These are phyloP conservation scores for Eucalyptus globulus DNA, from an alignment of 345 rosid species.

Conservation along the genomic window DNA sequence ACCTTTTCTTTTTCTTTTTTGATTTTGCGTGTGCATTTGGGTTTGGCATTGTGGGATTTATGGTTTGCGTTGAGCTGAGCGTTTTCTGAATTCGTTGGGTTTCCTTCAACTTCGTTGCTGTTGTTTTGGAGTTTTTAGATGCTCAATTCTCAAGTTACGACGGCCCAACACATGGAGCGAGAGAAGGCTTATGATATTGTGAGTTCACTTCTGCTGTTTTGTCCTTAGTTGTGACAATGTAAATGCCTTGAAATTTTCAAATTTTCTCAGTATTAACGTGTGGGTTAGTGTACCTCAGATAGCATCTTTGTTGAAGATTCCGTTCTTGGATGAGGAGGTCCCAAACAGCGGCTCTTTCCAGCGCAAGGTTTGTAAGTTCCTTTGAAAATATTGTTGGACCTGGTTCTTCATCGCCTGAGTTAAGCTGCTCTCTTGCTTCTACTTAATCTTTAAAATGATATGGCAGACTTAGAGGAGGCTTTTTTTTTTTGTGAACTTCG, in stretches of 20 bases:
- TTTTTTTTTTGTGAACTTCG: not conserved
- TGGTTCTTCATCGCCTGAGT: not conserved
- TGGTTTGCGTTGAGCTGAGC: not conserved
- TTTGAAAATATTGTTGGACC: not conserved
- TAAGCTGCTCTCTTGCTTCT: not conserved
- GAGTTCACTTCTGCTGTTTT: slow-evolving; percentile 10
- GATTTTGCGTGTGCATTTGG: not conserved
- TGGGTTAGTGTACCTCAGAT: slow-evolving; percentile 14
- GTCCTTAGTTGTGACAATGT: not conserved
- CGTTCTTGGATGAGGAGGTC: slow-evolving; percentile 66
- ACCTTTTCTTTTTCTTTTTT: too few relatives aligned
- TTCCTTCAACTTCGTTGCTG: not conserved
- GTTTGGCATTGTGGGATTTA: not conserved
- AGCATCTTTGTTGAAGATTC: slow-evolving; percentile 85
- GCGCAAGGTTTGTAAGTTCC: slow-evolving; percentile 39
- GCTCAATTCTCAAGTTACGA: slow-evolving; percentile 78
- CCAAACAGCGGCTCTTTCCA: slow-evolving; percentile 55
- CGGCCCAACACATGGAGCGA: slow-evolving; percentile 64
- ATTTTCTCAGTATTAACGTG: not conserved
- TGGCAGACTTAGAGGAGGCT: not conserved
- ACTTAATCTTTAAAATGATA: not conserved
- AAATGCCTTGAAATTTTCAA: not conserved
- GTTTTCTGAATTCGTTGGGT: not conserved
- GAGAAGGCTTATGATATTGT: slow-evolving; percentile 81
- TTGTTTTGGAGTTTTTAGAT: slow-evolving; percentile 16